phyloP scores from a whole-genome alignment of 805 yeast species.

The Sugiyamaella marilandica region DNA sequence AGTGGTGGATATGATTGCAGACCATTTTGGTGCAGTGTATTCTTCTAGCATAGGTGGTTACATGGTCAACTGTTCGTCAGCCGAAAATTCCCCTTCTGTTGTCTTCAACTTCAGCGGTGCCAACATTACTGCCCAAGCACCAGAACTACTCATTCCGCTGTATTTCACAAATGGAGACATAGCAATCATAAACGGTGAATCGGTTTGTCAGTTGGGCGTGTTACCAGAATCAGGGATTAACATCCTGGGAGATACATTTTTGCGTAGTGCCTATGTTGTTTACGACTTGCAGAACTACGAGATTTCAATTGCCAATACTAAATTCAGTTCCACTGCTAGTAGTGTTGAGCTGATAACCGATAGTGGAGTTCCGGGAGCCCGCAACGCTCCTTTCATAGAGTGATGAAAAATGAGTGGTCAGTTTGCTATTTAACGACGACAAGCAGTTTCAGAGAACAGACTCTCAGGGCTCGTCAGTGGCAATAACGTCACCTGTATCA shows the following conservation, averaged over 20 bases:
- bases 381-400: constrained; percentile 12
- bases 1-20: constrained; percentile 21
- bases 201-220: constrained; percentile 11
- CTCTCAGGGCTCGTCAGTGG: neutral
- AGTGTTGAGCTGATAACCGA: constrained; percentile 25
- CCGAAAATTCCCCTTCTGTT: constrained; percentile 1
- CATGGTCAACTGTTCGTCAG: constrained; percentile 7
- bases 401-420: neutral
- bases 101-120: constrained; percentile 25
- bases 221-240: constrained; percentile 4
- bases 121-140: constrained; percentile 24
- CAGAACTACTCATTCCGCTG: constrained; percentile 20
- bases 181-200: constrained; percentile 5
- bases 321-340: constrained; percentile 22
- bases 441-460: neutral
- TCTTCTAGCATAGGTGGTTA: constrained; percentile 4
- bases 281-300: constrained; percentile 56
- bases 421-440: too few relatives aligned
- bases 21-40: constrained; percentile 9
- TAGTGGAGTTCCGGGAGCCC: constrained; percentile 26
- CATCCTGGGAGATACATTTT: constrained; percentile 60
- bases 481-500: constrained; percentile 5
- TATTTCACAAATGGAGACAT: constrained; percentile 7
- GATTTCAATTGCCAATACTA: constrained; percentile 52
- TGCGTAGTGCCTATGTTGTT: constrained; percentile 62